Base-by-base conservation (phyloP, 108 stramenopile species). In the Cylindrotheca closterium region DNA sequence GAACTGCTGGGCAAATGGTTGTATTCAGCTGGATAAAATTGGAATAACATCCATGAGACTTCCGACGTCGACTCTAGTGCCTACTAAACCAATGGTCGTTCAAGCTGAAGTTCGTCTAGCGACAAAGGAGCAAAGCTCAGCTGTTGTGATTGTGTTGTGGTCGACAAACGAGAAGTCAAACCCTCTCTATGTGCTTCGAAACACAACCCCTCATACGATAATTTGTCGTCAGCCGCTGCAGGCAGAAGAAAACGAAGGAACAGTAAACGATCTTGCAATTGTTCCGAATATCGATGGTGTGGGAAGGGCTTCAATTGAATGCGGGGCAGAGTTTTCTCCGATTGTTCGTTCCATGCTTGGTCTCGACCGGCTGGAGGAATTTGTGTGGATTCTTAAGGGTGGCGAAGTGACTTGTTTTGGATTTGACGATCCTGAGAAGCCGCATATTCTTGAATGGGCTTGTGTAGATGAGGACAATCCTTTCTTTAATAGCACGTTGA, bases 101-200 rank as follows among this genome's bases (percentile, higher is more conserved):
- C 86, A 92, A 56, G 79, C 70, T 24, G 90, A 92, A 76, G 87
- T 88, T 15, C 75, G 87, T 1, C 78, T 92, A 19, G 87, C 90
- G 47, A 74, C 83, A 24, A 88, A 88, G 53, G 84, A 83, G 34
- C 83, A 92, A 69, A 60, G 56, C 28, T 85, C 81, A 12, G 87
- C 87, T 29, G 85, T 92, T 53, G 82, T 86, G 2, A 73, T 92
- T 3, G 80, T 88, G 15, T 67, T 92, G 51, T 92, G 82, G 82
- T 67, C 72, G 0, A 79, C 90, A 25, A 82, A 80, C 34, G 78
- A 84, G 63, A 78, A 82, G 19, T 83, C 78, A 10, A 82, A 87
- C 68, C 85, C 89, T 10, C 65, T 92, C 0, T 92, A 92, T 54
- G 51, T 82, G 2, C 70, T 92, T 2, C 68, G 79, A 21, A 92